Evolutionary conservation across 371 early-diverging fungal genomes (phyloP).

Genomic region (Mortierella sp.): DNA sequence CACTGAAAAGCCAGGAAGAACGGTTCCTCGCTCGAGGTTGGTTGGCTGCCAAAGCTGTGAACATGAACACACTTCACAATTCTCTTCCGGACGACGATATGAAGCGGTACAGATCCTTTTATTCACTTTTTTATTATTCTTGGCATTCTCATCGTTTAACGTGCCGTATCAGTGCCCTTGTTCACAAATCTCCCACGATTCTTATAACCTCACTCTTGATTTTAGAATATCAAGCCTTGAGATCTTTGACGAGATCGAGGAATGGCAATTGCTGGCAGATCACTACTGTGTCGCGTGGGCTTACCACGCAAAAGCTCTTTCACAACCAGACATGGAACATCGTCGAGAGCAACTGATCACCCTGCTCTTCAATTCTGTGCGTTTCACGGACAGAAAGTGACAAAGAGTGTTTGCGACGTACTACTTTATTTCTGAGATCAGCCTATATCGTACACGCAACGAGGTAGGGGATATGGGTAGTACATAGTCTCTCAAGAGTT

Average conservation of each 20-base stretch:
- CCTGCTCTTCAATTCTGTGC: conserved; percentile 17
- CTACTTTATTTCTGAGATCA: not conserved
- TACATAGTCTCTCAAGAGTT: conserved; percentile 2
- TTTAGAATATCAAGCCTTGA: conserved; percentile 79
- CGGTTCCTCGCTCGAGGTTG: conserved; percentile 75
- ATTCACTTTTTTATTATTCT: not conserved
- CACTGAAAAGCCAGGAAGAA: conserved; percentile 70
- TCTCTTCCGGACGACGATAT: conserved; percentile 62
- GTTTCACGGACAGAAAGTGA: not conserved
- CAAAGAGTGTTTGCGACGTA: not conserved
- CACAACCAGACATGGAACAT: not conserved
- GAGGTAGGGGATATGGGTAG: no score
- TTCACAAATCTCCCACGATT: not conserved
- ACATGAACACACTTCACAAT: conserved; percentile 75
- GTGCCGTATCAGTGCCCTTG: not conserved
- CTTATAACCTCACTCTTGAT: not conserved
- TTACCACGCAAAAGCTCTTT: conserved; percentile 14
- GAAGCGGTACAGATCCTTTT: conserved; percentile 57
- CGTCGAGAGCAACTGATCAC: conserved; percentile 10
- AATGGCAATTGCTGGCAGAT: conserved; percentile 83
- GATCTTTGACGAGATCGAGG: conserved; percentile 94
- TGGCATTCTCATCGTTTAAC: not conserved
- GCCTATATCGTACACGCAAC: no score
- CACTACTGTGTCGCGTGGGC: conserved; percentile 95
- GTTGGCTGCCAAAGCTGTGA: conserved; percentile 71